Evolutionary conservation across 257 asterid species (phyloP).

Genomic region (Dorcoceras hygrometricum): DNA sequence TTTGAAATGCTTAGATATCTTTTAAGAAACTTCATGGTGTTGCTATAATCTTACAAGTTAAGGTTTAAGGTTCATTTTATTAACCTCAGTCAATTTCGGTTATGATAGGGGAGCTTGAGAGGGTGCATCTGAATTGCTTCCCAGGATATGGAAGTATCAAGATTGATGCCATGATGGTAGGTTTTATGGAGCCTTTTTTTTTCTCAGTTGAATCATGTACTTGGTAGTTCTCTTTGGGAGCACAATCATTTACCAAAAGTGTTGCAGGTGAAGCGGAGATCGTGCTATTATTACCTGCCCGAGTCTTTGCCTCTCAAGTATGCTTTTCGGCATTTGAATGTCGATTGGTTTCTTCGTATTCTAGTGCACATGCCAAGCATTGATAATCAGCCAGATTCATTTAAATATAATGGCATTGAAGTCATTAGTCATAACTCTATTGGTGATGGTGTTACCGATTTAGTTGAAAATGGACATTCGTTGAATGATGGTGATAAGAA

Average conservation of each 20-base stretch:
- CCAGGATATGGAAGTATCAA: slow-evolving; percentile 48
- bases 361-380: slow-evolving; percentile 18
- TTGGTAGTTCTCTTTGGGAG: background rate
- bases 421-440: slow-evolving; percentile 14
- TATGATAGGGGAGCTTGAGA: slow-evolving; percentile 58
- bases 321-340: slow-evolving; percentile 38
- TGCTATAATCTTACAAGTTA: background rate
- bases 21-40: background rate
- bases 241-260: background rate
- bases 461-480: background rate
- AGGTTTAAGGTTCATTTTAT: no score
- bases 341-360: slow-evolving; percentile 44
- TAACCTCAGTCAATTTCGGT: slow-evolving; percentile 3
- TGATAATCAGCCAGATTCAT: slow-evolving; percentile 18
- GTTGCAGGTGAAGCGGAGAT: slow-evolving; percentile 48
- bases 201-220: background rate
- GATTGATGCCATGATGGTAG: slow-evolving; percentile 47
- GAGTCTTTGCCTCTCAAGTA: slow-evolving; percentile 52
- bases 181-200: slow-evolving; percentile 13
- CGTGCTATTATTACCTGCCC: slow-evolving; percentile 42
- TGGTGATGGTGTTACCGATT: slow-evolving; percentile 15
- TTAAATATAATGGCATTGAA: slow-evolving; percentile 19
- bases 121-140: slow-evolving; percentile 59
- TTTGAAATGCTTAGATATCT: background rate
- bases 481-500: slow-evolving; percentile 18